Conservation (phyloP, 495 filamentous ascomycete species). For the Collariella sp. region DNA sequence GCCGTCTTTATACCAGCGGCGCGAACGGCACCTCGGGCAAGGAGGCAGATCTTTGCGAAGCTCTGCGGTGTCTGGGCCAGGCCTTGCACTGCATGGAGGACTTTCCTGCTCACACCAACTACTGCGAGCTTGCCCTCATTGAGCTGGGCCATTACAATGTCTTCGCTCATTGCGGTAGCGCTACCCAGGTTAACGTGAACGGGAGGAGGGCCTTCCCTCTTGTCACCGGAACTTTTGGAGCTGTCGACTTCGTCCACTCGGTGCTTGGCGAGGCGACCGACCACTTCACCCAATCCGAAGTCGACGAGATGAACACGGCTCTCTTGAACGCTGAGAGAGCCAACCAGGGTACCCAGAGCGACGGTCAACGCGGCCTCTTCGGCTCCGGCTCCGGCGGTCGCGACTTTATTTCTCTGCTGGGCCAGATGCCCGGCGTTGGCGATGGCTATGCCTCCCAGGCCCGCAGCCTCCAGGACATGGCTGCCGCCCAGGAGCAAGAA, state of each 20-base stretch:
- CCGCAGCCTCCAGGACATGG: conserved; percentile 59
- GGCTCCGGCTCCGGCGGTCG: conserved; percentile 31
- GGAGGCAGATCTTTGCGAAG: conserved; percentile 84
- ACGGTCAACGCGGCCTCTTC: conserved; percentile 34
- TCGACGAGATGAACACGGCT: conserved; percentile 77
- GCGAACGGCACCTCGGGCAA: conserved; percentile 51
- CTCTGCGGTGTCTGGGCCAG: conserved; percentile 77
- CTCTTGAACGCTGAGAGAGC: conserved; percentile 48
- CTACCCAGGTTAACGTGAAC: conserved; percentile 61
- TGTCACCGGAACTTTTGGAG: conserved; percentile 80
- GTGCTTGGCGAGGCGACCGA: conserved; percentile 91
- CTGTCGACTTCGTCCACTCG: conserved; percentile 92
- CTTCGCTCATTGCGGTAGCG: conserved; percentile 75
- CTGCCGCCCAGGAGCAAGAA: conserved; percentile 63
- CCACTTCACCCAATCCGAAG: conserved; percentile 90
- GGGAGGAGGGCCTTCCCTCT: conserved; percentile 76
- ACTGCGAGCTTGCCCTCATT: conserved; percentile 76
- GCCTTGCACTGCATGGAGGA: conserved; percentile 91
- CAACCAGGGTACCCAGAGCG: conserved; percentile 10
- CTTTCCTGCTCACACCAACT: conserved; percentile 93
- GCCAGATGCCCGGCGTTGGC: conserved; percentile 69
- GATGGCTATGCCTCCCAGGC: conserved; percentile 67
- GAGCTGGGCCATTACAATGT: conserved; percentile 77
- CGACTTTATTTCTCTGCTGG: conserved; percentile 62
- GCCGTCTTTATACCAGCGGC: conserved; percentile 74